Percentiles rank a stretch among this genome's conserved stretches.
phyloP scores from a whole-genome alignment of 2,329 filamentous ascomycete genomes.

The Colletotrichum somersetense region DNA sequence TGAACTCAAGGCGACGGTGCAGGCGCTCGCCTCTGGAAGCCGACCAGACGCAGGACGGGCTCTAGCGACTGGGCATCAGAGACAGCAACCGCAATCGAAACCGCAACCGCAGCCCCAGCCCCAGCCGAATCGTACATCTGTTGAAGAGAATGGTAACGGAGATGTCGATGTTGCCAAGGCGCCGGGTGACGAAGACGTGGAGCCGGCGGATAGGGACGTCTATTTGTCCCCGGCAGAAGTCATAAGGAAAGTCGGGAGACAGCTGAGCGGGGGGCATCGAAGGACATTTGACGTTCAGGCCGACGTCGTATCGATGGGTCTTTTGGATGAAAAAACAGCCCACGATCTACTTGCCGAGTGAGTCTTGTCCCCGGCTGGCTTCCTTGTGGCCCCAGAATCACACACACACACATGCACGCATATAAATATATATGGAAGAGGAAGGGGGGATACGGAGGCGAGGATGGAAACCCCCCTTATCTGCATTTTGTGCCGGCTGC shows the following conservation, averaged over 20 bases:
- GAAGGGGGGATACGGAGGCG: neutral
- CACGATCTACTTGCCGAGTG: slow-evolving; percentile 28
- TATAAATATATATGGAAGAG: neutral
- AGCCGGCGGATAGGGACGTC: slow-evolving; percentile 35
- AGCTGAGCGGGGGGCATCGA: slow-evolving; percentile 36
- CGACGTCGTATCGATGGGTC: slow-evolving; percentile 32
- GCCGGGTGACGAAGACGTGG: slow-evolving; percentile 28
- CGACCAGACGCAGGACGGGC: slow-evolving; percentile 21
- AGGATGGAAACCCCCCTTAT: no score
- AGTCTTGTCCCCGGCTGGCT: slow-evolving; percentile 1
- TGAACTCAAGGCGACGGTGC: slow-evolving; percentile 35
- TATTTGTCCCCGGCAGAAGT: slow-evolving; percentile 38
- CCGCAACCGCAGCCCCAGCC: neutral
- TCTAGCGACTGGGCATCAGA: slow-evolving; percentile 1
- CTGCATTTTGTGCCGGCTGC: neutral
- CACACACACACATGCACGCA: no score
- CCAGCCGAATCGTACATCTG: neutral
- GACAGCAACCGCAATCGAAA: neutral
- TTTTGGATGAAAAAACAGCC: slow-evolving; percentile 32
- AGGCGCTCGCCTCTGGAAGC: slow-evolving; percentile 25
- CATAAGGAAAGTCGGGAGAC: slow-evolving; percentile 35
- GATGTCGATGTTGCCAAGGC: neutral
- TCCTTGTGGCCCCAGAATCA: neutral
- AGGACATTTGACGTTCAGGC: slow-evolving; percentile 34
- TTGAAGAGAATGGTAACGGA: slow-evolving; percentile 10